Base-by-base conservation (phyloP, 768 basidiomycete genomes). In the Trametes meyenii region DNA sequence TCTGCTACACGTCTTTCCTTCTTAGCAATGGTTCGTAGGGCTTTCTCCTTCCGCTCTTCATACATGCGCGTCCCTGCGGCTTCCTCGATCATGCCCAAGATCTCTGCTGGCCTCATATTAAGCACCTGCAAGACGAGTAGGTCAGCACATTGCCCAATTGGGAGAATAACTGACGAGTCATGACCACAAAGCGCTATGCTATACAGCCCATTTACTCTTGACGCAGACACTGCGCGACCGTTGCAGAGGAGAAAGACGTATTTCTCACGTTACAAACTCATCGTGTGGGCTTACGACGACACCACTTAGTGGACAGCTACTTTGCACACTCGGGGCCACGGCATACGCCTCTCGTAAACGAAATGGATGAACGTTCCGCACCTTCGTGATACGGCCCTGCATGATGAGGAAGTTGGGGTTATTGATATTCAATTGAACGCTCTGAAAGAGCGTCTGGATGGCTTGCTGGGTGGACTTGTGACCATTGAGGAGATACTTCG, bases 391-490 rank as follows among this genome's bases (percentile, higher is more conserved):
- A 51, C 96, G 92, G 29, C 97, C 96, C 76, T 99, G 97, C 96
- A 98, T 98, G 73, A 98, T 98, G 60, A 99, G 83, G 78, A 98
- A 98, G 73, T 98, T 98, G 45, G 97, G 97, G 75, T 98, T 98
- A 77, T 98, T 99, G 82, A 99, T 98, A 72, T 98, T 98, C 66
- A 99, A 85, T 73, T 97, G 95, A 0, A 99, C 96, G 42, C 92
- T 89, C 72, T 98, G 97, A 70, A 99, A 98, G 14, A 98, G 80
- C 29, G 87, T 90, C 69, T 97, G 97, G 0, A 99, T 84, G 1
- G 79, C 81, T 55, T 90, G 85, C 66, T 97, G 94, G 3, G 86
- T 85, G 3, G 94, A 81, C 69, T 96, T 97, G 79, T 98, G 97
- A 0, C 97, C 97, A 65, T 98, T 98, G 43, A 98, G 75, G 16